A percentile compares a stretch with the other conserved stretches of the same genome.
These are phyloP conservation scores for Penicillium waksmanii DNA, from an alignment of 495 filamentous ascomycete species.

Conservation along the genomic window DNA sequence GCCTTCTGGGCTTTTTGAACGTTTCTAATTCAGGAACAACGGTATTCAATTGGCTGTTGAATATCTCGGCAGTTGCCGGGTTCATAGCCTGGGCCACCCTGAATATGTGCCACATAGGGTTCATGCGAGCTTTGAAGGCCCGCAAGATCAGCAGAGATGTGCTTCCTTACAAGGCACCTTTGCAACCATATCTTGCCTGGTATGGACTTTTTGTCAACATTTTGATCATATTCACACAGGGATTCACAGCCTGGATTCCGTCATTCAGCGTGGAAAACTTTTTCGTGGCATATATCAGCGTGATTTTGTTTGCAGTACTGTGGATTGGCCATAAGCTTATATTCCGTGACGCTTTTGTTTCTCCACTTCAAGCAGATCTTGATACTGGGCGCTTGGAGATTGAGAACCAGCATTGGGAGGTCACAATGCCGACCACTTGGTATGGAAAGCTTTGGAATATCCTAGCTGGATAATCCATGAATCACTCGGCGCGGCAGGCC, in stretches of 20 bases:
- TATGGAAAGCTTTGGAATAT: constrained; percentile 15
- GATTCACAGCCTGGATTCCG: constrained; percentile 63
- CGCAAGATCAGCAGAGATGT: constrained; percentile 49
- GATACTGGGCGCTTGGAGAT: constrained; percentile 30
- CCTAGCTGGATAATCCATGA: constrained; percentile 3
- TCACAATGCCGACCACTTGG: constrained; percentile 14
- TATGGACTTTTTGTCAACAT: constrained; percentile 60
- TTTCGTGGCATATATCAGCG: constrained; percentile 55
- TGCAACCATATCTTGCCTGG: constrained; percentile 54
- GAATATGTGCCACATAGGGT: constrained; percentile 55
- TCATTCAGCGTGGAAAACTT: constrained; percentile 53
- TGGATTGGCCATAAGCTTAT: constrained; percentile 54
- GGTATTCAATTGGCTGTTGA: constrained; percentile 54
- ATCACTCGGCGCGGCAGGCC: neutral
- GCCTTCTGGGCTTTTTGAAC: constrained; percentile 51
- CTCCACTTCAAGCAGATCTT: constrained; percentile 36
- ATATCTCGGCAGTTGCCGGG: constrained; percentile 60
- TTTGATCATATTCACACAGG: constrained; percentile 63
- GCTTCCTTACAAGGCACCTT: constrained; percentile 53
- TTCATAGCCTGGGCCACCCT: constrained; percentile 62
- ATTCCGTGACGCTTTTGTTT: constrained; percentile 32
- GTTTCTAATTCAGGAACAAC: constrained; percentile 27
- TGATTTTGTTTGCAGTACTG: constrained; percentile 56
- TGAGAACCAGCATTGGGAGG: constrained; percentile 17
- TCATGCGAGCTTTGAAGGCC: constrained; percentile 54